A percentile compares a stretch with the other conserved stretches of the same genome.
Evolutionary conservation across 2,329 filamentous ascomycete genomes (phyloP).

Genomic region (Fonsecaea pedrosoi): DNA sequence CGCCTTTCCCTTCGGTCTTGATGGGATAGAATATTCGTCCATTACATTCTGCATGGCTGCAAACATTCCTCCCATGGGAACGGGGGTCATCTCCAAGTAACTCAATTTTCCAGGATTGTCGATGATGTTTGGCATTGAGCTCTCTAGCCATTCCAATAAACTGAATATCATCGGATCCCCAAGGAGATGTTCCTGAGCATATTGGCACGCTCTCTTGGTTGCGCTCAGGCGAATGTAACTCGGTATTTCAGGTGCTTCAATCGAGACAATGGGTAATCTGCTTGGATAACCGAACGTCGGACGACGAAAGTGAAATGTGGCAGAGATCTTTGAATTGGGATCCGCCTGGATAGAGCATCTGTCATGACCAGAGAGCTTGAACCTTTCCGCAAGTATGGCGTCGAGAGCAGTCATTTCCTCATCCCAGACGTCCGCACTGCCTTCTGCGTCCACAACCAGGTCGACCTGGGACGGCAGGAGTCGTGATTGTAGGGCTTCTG

Average conservation of each 20-base stretch:
- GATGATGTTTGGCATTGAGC: constrained; percentile 80
- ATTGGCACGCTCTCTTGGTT: constrained; percentile 74
- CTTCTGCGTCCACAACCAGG: background rate
- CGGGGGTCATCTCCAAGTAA: constrained; percentile 81
- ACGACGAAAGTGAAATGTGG: constrained; percentile 69
- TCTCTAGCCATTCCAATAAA: constrained; percentile 88
- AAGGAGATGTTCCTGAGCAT: constrained; percentile 72
- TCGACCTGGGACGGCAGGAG: constrained; percentile 50
- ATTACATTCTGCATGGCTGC: background rate
- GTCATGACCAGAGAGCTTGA: constrained; percentile 64
- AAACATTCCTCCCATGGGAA: constrained; percentile 47
- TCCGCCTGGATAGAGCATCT: constrained; percentile 75
- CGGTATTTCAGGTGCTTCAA: constrained; percentile 66
- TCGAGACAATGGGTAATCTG: constrained; percentile 66
- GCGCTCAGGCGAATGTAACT: constrained; percentile 94
- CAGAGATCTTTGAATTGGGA: constrained; percentile 15
- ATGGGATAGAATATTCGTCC: background rate
- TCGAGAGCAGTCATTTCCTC: constrained; percentile 85
- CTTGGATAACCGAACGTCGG: constrained; percentile 73
- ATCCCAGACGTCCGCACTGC: constrained; percentile 69
- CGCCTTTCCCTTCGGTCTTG: constrained; percentile 12
- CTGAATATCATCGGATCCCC: constrained; percentile 93
- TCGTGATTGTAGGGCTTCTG: constrained; percentile 76
- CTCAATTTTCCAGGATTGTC: constrained; percentile 81
- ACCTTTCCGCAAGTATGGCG: constrained; percentile 82